Conservation (phyloP, 352 stramenopile species). For the Globisporangium abappressorium region DNA sequence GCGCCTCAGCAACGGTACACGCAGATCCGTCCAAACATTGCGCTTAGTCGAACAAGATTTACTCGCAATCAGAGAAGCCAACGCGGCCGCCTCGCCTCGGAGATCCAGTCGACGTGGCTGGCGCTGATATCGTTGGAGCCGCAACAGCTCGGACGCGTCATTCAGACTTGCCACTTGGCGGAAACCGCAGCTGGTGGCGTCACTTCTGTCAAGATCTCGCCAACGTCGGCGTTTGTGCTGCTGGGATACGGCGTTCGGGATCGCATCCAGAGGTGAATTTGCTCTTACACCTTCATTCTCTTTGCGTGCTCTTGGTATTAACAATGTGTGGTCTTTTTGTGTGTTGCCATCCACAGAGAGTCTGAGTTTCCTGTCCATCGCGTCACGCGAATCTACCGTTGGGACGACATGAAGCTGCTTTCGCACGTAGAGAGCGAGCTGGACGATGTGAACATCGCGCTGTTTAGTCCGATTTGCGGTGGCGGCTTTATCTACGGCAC, state of each 20-base stretch:
- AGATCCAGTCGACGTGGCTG: conserved; percentile 86
- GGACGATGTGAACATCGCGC: conserved; percentile 98
- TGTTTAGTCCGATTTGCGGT: conserved; percentile 96
- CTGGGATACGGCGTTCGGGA: conserved; percentile 85
- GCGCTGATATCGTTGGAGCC: conserved; percentile 80
- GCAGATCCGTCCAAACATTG: conserved; percentile 84
- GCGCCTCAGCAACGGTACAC: conserved; percentile 63
- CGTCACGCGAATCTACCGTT: conserved; percentile 86
- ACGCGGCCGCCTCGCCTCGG: conserved; percentile 62
- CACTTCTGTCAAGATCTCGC: conserved; percentile 89
- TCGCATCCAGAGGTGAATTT: conserved; percentile 69
- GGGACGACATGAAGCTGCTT: conserved; percentile 87
- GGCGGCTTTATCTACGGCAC: conserved; percentile 98
- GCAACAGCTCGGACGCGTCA: conserved; percentile 68
- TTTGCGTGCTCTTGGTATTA: conserved; percentile 5
- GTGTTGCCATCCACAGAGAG: conserved; percentile 32
- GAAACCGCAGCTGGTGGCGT: conserved; percentile 81
- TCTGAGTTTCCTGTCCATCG: conserved; percentile 80
- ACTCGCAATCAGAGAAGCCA: conserved; percentile 73
- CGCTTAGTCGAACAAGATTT: conserved; percentile 72
- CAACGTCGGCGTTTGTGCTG: conserved; percentile 81
- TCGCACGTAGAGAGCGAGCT: conserved; percentile 85
- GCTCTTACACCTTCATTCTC: neutral
- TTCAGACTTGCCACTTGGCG: conserved; percentile 81
- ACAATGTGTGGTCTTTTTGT: conserved; percentile 7